phyloP scores from a whole-genome alignment of 768 basidiomycete species.

The Kondoa malvinella region DNA sequence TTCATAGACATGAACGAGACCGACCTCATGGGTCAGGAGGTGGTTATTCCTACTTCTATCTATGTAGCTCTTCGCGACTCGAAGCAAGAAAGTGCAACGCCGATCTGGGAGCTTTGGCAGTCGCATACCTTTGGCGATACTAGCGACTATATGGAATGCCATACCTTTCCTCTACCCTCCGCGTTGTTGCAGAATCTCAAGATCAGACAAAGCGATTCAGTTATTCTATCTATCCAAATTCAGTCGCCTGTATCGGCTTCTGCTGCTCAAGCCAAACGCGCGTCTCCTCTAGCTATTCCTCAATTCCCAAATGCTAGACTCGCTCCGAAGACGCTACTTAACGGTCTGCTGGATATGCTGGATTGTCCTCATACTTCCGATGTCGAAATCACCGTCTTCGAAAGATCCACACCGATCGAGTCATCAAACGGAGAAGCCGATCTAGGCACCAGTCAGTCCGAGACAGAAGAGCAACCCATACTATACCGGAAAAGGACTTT shows the following conservation, averaged over 20 bases:
- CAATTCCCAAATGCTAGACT: neutral
- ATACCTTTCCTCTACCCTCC: neutral
- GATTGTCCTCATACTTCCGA: constrained; percentile 1
- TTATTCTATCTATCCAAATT: neutral
- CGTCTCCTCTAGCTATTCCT: neutral
- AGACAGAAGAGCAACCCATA: neutral
- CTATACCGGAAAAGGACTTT: neutral
- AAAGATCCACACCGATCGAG: neutral
- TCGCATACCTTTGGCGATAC: neutral
- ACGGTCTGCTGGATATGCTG: neutral
- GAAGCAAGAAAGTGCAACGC: neutral
- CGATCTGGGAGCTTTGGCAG: neutral
- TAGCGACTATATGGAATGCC: neutral
- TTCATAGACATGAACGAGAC: neutral
- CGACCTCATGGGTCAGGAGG: neutral
- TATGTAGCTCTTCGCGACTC: neutral
- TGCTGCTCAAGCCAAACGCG: neutral
- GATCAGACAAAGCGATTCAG: neutral
- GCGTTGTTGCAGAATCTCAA: neutral
- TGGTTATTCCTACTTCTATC: neutral
- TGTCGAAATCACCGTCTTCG: neutral
- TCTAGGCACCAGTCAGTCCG: neutral
- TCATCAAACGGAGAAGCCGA: neutral
- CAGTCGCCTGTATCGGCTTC: constrained; percentile 3
- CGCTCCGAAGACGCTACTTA: neutral